Percentiles rank a stretch among this genome's conserved stretches.
Conservation (phyloP, 192 early-diverging fungal species). For the Coemansia nantahalensis region DNA sequence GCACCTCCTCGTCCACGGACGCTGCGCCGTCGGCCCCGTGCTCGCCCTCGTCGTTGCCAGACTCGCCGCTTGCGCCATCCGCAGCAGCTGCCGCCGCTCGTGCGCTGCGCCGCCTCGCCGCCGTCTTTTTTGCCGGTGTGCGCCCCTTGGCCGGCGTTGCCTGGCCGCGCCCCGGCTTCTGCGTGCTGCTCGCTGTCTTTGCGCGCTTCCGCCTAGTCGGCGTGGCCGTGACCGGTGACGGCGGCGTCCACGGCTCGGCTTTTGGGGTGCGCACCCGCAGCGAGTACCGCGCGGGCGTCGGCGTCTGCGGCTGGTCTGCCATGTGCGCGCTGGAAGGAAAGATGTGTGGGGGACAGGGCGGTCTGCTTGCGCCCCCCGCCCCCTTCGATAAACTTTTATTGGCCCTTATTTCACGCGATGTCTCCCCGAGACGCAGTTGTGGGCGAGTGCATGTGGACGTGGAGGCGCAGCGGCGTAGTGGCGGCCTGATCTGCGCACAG, state of each 20-base stretch:
- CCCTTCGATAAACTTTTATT: too few relatives aligned
- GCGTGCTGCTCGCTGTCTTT: background rate
- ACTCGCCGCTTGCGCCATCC: background rate
- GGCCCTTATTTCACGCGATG: too few relatives aligned
- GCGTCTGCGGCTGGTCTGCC: constrained; percentile 14
- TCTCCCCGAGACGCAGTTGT: too few relatives aligned
- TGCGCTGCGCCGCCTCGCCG: background rate
- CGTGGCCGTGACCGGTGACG: background rate
- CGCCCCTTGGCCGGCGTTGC: background rate
- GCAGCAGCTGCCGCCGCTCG: constrained; percentile 1
- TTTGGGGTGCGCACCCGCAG: constrained; percentile 37
- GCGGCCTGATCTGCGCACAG: too few relatives aligned
- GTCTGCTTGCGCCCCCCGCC: too few relatives aligned
- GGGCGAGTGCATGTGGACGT: too few relatives aligned
- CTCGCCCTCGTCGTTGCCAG: background rate
- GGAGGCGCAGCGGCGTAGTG: too few relatives aligned
- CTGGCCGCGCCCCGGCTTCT: background rate
- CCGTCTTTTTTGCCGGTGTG: background rate
- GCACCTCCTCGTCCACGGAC: background rate
- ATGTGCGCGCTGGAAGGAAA: background rate
- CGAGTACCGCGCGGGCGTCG: constrained; percentile 23
- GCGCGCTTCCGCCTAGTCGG: constrained; percentile 32
- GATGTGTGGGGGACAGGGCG: too few relatives aligned
- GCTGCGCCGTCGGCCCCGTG: background rate
- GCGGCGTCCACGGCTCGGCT: background rate